Conservation (phyloP, 495 filamentous ascomycete species). For the Talaromyces ruber region DNA sequence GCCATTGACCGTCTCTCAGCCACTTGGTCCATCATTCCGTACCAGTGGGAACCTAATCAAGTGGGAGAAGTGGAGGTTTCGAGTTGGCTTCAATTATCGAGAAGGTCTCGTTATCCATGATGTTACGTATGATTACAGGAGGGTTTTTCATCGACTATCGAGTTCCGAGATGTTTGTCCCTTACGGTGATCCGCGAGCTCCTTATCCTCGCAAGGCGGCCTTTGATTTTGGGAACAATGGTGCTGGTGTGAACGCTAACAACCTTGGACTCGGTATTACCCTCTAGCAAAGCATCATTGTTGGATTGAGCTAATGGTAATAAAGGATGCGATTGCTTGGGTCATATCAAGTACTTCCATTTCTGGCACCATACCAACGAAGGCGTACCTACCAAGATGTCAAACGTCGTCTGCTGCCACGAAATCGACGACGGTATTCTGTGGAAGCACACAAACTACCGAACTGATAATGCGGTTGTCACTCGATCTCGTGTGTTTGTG, state of each 20-base stretch:
- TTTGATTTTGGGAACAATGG: conserved; percentile 64
- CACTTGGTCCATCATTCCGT: conserved; percentile 64
- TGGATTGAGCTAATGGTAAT: background rate
- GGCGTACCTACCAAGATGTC: conserved; percentile 43
- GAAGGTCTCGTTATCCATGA: conserved; percentile 57
- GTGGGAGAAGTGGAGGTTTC: conserved; percentile 63
- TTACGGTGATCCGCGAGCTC: conserved; percentile 50
- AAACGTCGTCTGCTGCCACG: conserved; percentile 59
- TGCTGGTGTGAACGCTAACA: conserved; percentile 56
- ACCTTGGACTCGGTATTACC: conserved; percentile 40
- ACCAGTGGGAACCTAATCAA: conserved; percentile 26
- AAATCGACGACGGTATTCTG: conserved; percentile 55
- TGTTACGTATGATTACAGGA: conserved; percentile 56
- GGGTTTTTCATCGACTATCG: conserved; percentile 59
- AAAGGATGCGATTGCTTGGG: conserved; percentile 57
- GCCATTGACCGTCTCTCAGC: conserved; percentile 68
- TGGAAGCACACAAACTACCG: conserved; percentile 68
- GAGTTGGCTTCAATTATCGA: conserved; percentile 51
- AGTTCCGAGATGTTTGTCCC: conserved; percentile 70
- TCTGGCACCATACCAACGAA: conserved; percentile 36
- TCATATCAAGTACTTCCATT: conserved; percentile 53
- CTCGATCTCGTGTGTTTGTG: conserved; percentile 47
- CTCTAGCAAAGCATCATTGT: background rate
- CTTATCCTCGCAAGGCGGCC: conserved; percentile 56
- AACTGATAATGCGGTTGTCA: conserved; percentile 47